phyloP scores from a whole-genome alignment of 768 basidiomycete species.

The Lactifluus pinguis region DNA sequence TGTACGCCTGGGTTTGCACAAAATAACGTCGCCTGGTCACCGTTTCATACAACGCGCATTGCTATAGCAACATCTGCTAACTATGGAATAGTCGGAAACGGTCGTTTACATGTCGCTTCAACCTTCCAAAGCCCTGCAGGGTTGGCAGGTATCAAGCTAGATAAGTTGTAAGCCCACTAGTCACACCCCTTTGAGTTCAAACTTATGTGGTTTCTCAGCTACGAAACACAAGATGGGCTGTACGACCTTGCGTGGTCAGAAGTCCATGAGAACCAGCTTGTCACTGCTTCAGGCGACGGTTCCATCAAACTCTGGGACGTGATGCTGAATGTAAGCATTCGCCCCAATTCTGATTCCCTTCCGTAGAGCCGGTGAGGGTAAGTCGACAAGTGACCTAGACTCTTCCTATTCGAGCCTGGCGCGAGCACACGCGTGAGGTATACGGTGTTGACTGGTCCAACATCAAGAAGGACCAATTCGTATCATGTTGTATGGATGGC shows the following conservation, averaged over 20 bases:
- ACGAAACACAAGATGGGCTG: slow-evolving; percentile 82
- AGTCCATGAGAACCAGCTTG: slow-evolving; percentile 86
- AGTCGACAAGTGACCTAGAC: slow-evolving; percentile 45
- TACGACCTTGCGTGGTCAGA: slow-evolving; percentile 96
- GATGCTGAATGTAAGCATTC: slow-evolving; percentile 57
- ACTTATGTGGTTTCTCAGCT: slow-evolving; percentile 48
- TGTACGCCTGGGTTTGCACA: slow-evolving; percentile 82
- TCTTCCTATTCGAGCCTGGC: slow-evolving; percentile 84
- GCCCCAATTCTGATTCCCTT: not conserved
- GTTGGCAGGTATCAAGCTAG: slow-evolving; percentile 38
- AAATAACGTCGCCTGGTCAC: slow-evolving; percentile 76
- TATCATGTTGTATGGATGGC: slow-evolving; percentile 89
- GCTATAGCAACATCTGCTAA: slow-evolving; percentile 84
- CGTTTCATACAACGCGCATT: slow-evolving; percentile 65
- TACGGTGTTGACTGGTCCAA: slow-evolving; percentile 97
- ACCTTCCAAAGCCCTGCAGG: slow-evolving; percentile 41
- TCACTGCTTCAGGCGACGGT: slow-evolving; percentile 84
- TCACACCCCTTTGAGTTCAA: not conserved
- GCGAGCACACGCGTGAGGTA: slow-evolving; percentile 89
- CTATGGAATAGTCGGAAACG: slow-evolving; percentile 93
- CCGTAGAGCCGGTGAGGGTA: slow-evolving; percentile 23
- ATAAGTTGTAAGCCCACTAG: slow-evolving; percentile 54
- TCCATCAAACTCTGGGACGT: slow-evolving; percentile 88
- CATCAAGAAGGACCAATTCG: slow-evolving; percentile 78
- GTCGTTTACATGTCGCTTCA: slow-evolving; percentile 66